Evolutionary conservation across 148 eudicot genomes (phyloP).

Genomic region (Silene latifolia): DNA sequence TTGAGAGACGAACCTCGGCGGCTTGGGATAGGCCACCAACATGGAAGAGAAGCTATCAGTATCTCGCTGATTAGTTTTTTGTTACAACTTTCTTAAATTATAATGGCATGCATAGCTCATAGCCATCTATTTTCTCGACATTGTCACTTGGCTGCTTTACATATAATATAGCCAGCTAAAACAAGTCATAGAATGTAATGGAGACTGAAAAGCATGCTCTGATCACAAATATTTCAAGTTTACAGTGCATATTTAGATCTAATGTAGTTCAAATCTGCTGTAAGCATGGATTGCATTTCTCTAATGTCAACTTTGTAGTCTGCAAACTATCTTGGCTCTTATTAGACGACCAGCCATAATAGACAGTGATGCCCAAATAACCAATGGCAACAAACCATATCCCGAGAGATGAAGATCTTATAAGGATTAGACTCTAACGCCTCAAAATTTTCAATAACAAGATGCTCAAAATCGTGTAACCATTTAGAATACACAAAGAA

Average conservation of each 20-base stretch:
- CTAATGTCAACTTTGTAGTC: not conserved
- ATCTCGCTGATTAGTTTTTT: not conserved
- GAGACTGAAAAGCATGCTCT: not conserved
- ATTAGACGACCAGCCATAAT: not conserved
- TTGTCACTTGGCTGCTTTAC: not conserved
- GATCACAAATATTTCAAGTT: not conserved
- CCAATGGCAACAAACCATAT: not conserved
- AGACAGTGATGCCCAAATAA: not conserved
- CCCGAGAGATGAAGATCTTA: not conserved
- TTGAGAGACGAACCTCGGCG: not conserved
- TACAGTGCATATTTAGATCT: not conserved
- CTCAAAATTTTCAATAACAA: not conserved
- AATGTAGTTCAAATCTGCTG: not conserved
- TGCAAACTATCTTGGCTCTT: not conserved
- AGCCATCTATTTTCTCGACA: not conserved
- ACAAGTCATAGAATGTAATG: not conserved
- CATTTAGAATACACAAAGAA: not conserved
- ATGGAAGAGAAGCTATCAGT: too few relatives aligned
- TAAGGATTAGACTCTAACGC: not conserved
- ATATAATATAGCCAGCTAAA: slow-evolving; percentile 1
- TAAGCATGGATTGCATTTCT: not conserved
- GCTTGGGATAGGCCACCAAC: not conserved
- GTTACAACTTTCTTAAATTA: not conserved
- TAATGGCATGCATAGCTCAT: not conserved
- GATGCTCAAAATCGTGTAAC: not conserved